Conservation (phyloP, 306 rosid species). For the Castanea crenata region DNA sequence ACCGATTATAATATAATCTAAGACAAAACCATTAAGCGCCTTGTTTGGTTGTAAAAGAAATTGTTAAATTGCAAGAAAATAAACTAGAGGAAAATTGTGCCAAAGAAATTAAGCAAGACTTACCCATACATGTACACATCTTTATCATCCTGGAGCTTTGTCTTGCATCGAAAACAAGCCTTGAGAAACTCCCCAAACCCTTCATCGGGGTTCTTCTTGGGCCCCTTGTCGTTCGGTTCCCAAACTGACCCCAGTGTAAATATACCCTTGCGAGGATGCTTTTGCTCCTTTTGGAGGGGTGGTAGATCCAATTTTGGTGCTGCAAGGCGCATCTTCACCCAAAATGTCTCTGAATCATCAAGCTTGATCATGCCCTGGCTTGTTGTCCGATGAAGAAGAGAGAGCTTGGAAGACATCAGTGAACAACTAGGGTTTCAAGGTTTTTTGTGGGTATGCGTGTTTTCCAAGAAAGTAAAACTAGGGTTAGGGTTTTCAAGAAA, state of each 20-base stretch:
- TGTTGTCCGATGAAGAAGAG: neutral
- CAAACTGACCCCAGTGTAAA: neutral
- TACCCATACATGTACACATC: conserved; percentile 30
- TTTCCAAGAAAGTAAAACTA: too few species aligned
- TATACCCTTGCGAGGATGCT: neutral
- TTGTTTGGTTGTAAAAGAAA: too few species aligned
- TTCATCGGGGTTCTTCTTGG: neutral
- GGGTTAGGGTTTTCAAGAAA: too few species aligned
- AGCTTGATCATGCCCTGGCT: conserved; percentile 15
- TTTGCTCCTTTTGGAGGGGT: neutral
- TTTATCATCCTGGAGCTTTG: neutral
- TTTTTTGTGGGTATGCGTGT: too few species aligned
- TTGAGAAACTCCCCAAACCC: conserved; percentile 8
- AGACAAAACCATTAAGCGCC: too few species aligned
- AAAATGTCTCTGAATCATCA: neutral
- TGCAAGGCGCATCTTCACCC: neutral
- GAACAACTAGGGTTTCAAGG: neutral
- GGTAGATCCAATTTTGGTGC: neutral
- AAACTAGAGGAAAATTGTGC: too few species aligned
- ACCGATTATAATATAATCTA: too few species aligned
- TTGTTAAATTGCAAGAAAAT: too few species aligned
- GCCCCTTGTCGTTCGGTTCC: neutral
- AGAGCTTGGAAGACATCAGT: conserved; percentile 2
- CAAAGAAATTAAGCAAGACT: neutral
- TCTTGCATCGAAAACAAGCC: conserved; percentile 24